Evolutionary conservation across 75 land plant species (phyloP).

Genomic region (Sequoia sempervirens): DNA sequence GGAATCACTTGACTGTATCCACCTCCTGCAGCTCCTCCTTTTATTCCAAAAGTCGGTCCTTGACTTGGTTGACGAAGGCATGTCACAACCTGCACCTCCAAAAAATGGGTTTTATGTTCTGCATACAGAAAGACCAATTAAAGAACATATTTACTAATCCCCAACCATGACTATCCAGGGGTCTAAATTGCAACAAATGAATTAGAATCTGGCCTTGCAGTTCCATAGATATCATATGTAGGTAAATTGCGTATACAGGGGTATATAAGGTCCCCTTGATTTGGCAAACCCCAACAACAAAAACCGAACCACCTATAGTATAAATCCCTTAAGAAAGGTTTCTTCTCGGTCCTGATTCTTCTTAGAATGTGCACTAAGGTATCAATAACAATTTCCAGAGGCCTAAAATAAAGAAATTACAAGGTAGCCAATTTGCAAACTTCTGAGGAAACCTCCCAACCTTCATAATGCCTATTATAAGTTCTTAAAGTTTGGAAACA

Average conservation of each 20-base stretch:
- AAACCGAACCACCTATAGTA: no score
- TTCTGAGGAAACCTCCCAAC: not conserved
- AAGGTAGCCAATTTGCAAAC: not conserved
- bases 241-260: not conserved
- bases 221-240: not conserved
- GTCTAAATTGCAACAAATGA: not conserved
- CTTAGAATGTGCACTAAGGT: not conserved
- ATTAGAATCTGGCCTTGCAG: not conserved
- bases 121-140: not conserved
- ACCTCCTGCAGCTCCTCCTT: constrained; percentile 99
- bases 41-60: constrained; percentile 99
- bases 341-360: not conserved
- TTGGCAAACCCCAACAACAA: not conserved
- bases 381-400: not conserved
- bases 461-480: not conserved
- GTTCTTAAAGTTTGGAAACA: not conserved
- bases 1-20: constrained; percentile 98
- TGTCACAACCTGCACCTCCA: constrained; percentile 72
- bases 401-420: not conserved
- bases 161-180: not conserved
- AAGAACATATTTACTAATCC: not conserved
- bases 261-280: not conserved
- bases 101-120: not conserved
- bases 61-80: constrained; percentile 96
- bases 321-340: not conserved